A percentile compares a stretch with the other conserved stretches of the same genome.
phyloP scores from a whole-genome alignment of 2,329 filamentous ascomycete genomes.

The Xylaria polymorpha region DNA sequence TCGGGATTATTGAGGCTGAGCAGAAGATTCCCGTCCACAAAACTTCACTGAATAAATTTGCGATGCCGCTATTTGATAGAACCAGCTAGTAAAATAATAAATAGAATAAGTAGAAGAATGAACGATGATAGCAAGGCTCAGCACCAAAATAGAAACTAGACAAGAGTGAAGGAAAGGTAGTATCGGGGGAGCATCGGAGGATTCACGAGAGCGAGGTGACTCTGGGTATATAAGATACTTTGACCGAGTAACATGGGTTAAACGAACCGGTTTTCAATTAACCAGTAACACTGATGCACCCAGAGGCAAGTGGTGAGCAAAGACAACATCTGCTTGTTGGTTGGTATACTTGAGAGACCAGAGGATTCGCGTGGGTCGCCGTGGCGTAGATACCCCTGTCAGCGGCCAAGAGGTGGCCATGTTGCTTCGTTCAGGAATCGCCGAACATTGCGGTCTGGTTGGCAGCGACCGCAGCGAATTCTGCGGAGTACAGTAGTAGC shows the following conservation, averaged over 20 bases:
- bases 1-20: conserved; percentile 2
- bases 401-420: conserved; percentile 35
- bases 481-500: conserved; percentile 39
- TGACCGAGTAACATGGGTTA: conserved; percentile 44
- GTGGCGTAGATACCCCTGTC: conserved; percentile 53
- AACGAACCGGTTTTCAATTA: conserved; percentile 42
- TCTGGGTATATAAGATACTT: conserved; percentile 48
- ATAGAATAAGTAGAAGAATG: conserved; percentile 11
- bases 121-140: conserved; percentile 33
- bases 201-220: conserved; percentile 40
- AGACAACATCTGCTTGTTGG: conserved; percentile 42
- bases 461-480: conserved; percentile 47
- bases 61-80: background rate
- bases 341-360: conserved; percentile 41
- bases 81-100: conserved; percentile 4
- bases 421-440: conserved; percentile 46
- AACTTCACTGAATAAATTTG: background rate
- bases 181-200: conserved; percentile 44
- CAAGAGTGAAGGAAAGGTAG: conserved; percentile 38
- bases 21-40: background rate
- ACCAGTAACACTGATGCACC: conserved; percentile 44
- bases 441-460: conserved; percentile 50
- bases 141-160: conserved; percentile 31
- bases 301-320: conserved; percentile 40
- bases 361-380: conserved; percentile 35